Evolutionary conservation across 2,329 filamentous ascomycete genomes (phyloP), one percentile per base, ranked within the genome.

Genomic region (Arthrobotrys sphaeroides): DNA sequence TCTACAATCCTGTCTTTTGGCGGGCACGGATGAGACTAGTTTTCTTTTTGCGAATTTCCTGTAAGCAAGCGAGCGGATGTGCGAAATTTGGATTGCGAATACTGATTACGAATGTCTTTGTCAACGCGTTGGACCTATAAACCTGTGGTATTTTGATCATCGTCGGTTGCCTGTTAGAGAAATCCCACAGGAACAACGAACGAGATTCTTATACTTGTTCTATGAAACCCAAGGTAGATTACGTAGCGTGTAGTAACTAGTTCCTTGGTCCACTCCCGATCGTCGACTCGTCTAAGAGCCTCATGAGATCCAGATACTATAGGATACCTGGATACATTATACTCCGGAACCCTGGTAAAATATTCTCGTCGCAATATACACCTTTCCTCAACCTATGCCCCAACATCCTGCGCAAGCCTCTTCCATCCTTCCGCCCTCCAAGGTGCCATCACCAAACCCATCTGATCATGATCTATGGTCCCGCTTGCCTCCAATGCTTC

Each of bases 391-490:
- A 3, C 18, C 36, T 55, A 73, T 18, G 68, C 65, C 20, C 51
- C 49, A 33, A 78, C 55, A 69, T 80, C 81, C 57, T 82, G 80
- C 9, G 36, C 83, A 79, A 92, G 80, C 1, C 85, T 86, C 68
- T 84, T 83, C 92, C 92, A 95, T 0, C 89, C 90, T 20, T 84
- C 84, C 45, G 78, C 82, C 69, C 84, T 85, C 94, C 94, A 98
- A 4, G 95, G 95, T 38, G 94, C 92, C 78, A 96, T 82, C 82
- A 95, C 87, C 49, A 93, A 87, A 5, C 91, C 90, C 77, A 87
- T 88, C 82, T 97, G 91, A 20, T 91, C 90, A 85, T 96, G 91
- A 2, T 87, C 87, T 2, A 88, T 85, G 72, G 85, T 88, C 0
- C 91, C 90, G 0, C 91, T 93, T 0, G 91, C 90, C 1, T 90